Evolutionary conservation across 2,329 filamentous ascomycete species (phyloP), one percentile per base, ranked within the genome.

Genomic region (Calcarisporium arbuscula): DNA sequence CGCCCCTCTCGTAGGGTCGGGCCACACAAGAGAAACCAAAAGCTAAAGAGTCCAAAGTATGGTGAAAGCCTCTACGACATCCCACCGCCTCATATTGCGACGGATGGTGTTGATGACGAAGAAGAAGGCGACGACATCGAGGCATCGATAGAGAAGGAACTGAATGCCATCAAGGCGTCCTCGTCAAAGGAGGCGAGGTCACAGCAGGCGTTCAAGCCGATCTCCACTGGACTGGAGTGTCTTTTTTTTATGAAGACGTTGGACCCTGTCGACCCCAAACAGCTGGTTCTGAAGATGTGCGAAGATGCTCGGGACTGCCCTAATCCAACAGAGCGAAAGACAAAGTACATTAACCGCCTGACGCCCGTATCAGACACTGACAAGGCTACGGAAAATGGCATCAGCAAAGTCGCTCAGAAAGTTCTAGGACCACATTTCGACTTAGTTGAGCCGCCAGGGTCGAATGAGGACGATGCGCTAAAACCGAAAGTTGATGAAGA

Each of bases 111-210:
- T 3, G 61, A 58, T 4, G 64, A 64, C 6, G 65, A 65, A 6
- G 63, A 64, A 14, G 68, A 68, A 1, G 58, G 57, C 11, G 61
- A 61, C n/a, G 82, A 87, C 47, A 86, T 92, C 46, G 85, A 88
- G 52, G 69, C 75, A 5, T 73, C 79, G 19, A 85, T 92, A 46
- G 57, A 76, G 46, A 79, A 77, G 51, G 86, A 92, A 58, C 57
- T 92, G n/a, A 71, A 70, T 19, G 68, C 64, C 3, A 72, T 88
- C 47, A 77, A 73, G 35, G 50, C 62, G 25, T 48, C 58, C 19
- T n/a, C n/a, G n/a, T n/a, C n/a, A n/a, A 51, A 50, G 30, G 55
- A 67, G 40, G 50, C 53, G 34, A 57, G 54, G 18, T 62, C 66
- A 38, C 65, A 65, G 36, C 57, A 70, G 12, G 49, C 62, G 12